A percentile compares a stretch with the other conserved stretches of the same genome.
Evolutionary conservation across 768 basidiomycete genomes (phyloP).

Genomic region (Boletus sp.): DNA sequence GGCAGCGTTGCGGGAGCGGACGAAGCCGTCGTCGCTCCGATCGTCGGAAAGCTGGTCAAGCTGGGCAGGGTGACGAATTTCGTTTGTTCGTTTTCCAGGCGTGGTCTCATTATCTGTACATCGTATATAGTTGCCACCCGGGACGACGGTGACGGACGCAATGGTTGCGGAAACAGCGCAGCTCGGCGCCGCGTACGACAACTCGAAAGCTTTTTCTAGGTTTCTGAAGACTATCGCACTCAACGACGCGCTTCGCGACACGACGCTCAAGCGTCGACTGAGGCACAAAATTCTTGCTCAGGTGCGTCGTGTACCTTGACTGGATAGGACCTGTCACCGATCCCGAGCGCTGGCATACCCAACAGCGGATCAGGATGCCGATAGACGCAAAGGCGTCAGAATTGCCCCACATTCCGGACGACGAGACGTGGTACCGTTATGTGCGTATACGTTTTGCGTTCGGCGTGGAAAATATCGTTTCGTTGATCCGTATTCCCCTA

Average conservation of each 20-base stretch:
- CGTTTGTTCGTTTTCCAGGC: not conserved
- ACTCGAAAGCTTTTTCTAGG: constrained; percentile 35
- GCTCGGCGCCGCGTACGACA: constrained; percentile 37
- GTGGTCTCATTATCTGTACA: not conserved
- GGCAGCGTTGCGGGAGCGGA: constrained; percentile 14
- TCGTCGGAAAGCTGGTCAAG: constrained; percentile 15
- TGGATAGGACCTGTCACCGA: not conserved
- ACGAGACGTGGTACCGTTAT: constrained; percentile 37
- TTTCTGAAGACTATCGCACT: constrained; percentile 32
- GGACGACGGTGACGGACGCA: constrained; percentile 7
- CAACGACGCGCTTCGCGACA: constrained; percentile 16
- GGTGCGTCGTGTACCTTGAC: constrained; percentile 30
- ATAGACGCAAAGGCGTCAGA: constrained; percentile 29
- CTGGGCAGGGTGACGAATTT: constrained; percentile 21
- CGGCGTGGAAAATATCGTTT: not conserved
- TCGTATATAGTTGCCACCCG: constrained; percentile 12
- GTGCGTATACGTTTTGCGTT: constrained; percentile 15
- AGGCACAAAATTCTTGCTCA: constrained; percentile 39
- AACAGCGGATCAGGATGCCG: constrained; percentile 24
- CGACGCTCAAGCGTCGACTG: constrained; percentile 24
- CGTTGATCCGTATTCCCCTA: not conserved
- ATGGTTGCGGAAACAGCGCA: not conserved
- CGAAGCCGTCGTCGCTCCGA: constrained; percentile 4
- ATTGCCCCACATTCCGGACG: constrained; percentile 35
- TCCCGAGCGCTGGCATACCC: not conserved